These are phyloP conservation scores for Dalbergia oliveri DNA, from an alignment of 306 rosid genomes.

Conservation along the genomic window DNA sequence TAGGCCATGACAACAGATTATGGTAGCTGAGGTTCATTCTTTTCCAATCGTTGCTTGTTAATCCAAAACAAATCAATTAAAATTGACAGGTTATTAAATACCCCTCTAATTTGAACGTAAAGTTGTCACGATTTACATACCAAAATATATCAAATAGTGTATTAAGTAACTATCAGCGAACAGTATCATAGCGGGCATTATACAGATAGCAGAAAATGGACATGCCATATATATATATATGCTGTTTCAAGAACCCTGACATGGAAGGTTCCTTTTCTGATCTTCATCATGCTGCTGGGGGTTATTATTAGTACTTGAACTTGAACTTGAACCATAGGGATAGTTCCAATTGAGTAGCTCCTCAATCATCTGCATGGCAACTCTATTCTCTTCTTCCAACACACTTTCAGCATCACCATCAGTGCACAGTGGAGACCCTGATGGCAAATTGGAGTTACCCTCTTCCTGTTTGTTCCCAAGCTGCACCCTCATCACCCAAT, in stretches of 20 bases:
- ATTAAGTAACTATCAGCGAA: slow-evolving; percentile 40
- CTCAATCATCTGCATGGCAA: slow-evolving; percentile 96
- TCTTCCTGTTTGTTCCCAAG: slow-evolving; percentile 54
- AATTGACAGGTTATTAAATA: slow-evolving; percentile 47
- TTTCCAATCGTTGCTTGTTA: slow-evolving; percentile 21
- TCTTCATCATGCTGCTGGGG: slow-evolving; percentile 24
- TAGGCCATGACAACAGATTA: slow-evolving; percentile 26
- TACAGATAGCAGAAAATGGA: slow-evolving; percentile 37
- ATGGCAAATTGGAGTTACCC: neutral
- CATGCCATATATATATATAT: neutral
- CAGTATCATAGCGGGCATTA: slow-evolving; percentile 34
- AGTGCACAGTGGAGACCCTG: neutral
- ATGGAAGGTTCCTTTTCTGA: slow-evolving; percentile 36
- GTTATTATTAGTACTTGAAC: neutral
- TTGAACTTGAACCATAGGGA: slow-evolving; percentile 55
- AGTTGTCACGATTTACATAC: neutral
- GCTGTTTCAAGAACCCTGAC: slow-evolving; percentile 41
- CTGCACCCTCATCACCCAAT: slow-evolving; percentile 96
- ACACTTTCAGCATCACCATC: slow-evolving; percentile 31
- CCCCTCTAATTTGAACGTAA: slow-evolving; percentile 17
- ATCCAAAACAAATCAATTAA: slow-evolving; percentile 29
- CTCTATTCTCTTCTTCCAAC: slow-evolving; percentile 73
- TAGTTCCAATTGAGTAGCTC: slow-evolving; percentile 90
- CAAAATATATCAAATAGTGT: slow-evolving; percentile 23
- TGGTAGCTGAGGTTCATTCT: neutral